Evolutionary conservation across 352 stramenopile genomes (phyloP), one percentile per base, ranked within the genome.

Genomic region (Globisporangium echinulatum): DNA sequence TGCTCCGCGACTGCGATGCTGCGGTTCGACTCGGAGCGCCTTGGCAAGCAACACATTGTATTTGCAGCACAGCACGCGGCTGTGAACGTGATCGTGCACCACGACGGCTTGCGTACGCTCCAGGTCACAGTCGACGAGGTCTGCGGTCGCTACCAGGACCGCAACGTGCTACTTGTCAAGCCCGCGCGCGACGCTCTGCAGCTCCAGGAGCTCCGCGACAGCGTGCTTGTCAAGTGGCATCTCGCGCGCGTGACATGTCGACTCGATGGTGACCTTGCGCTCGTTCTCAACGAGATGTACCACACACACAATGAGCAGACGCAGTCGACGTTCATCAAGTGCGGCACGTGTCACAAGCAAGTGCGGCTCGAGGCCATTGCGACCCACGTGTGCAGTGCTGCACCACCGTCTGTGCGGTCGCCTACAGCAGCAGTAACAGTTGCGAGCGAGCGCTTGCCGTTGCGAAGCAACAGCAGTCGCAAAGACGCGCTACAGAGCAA

Each of bases 351-450:
- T 47, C 64, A 75, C 33, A 72, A 84, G 50, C 74, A 82, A 47
- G 87, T 87, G 40, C 71, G 58, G 15, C 68, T 89, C 14, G 77
- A 85, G 9, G 68, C 67, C 42, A 87, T 89, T 19, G 72, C 77
- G 43, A 58, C 67, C 19, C 79, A 89, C 49, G 67, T 85, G 13
- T 89, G 77, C 33, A 57, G 49, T 17, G 9, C 43, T 2, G 9
- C 37, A 8, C 3, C 56, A 19, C 52, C 43, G 11, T 7, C n/a
- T 59, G 25, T 25, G 25, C 43, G 57, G 54, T 57, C 64, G 13
- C 66, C 66, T 9, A 33, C 50, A 7, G 62, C 69, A 14, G 37
- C 33, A 5, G 17, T n/a, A 8, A 13, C 36, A 46, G 19, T 33
- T 38, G 43, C 37, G 13, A 36, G n/a, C 9, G 36, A 54, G 19